Base-by-base conservation (phyloP, 495 filamentous ascomycete genomes). In the Sordaria brevicollis region DNA sequence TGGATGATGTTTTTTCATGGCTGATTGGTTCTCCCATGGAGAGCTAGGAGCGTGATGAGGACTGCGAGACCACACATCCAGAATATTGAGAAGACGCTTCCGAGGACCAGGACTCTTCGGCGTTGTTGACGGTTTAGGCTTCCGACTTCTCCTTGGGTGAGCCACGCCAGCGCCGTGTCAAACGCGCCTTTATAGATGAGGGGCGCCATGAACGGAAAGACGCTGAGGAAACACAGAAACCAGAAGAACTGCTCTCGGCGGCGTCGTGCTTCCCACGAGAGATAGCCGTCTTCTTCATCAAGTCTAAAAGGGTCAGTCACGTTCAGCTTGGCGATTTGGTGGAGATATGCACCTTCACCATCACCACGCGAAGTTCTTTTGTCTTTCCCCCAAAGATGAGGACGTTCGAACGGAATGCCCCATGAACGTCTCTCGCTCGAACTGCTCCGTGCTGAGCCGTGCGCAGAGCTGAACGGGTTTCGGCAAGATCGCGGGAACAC, bases 171-270 rank as follows among this genome's bases (percentile, higher is more conserved):
- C 0, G 70, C 70, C 7, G 71, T 57, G 31, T 77, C 69, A 7
- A 81, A 75, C 5, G 57, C 69, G 17, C 79, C 79, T 0, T 34
- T 38, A 67, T 77, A 74, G 0, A 77, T 74, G 6, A 79, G 69
- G 11, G 77, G 62, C 0, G 76, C 76, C 15, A 81, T 66, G 35
- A 83, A 81, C 0, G 81, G 81, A 8, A 81, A 66, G 4, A 78
- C 43, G 34, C 74, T 75, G 10, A 81, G 31, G 3, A 34, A 13
- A n/a, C 74, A 73, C 67, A 80, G 69, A n/a, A 74, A 1, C 29
- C 70, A 74, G 69, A 79, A 82, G 39, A 65, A 82, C 3, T 41
- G 37, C n/a, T 66, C 33, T 15, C 79, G 79, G 5, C 69, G 73
- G 15, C 21, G 34, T 21, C 73, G 68, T 1, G 72, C 75, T 8